Evolutionary conservation across 345 rosid genomes (phyloP).

Genomic region (Gynandropsis gynandra): DNA sequence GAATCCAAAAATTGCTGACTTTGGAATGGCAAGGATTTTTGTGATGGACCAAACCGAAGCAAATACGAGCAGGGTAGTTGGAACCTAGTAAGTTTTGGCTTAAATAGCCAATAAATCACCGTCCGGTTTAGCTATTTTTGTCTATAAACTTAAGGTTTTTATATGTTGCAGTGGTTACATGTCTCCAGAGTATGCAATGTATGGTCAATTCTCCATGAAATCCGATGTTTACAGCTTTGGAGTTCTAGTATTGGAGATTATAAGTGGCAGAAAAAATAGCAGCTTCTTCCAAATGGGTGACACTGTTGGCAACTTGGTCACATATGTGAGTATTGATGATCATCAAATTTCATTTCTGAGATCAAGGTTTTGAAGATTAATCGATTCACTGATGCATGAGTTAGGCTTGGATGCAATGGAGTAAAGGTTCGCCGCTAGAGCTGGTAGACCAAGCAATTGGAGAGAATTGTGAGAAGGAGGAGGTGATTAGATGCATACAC

Average conservation of each 20-base stretch:
- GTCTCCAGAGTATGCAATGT: slow-evolving; percentile 28
- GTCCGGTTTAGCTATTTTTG: background rate
- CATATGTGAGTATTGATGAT: slow-evolving; percentile 24
- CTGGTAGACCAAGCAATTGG: slow-evolving; percentile 16
- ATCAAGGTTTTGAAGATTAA: slow-evolving; percentile 1
- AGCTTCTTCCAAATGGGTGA: slow-evolving; percentile 3
- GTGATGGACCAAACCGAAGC: slow-evolving; percentile 31
- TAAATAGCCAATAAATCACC: no score
- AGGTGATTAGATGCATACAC: slow-evolving; percentile 41
- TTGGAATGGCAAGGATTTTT: slow-evolving; percentile 40
- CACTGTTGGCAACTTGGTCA: slow-evolving; percentile 8
- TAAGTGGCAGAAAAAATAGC: slow-evolving; percentile 19
- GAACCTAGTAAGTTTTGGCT: slow-evolving; percentile 37
- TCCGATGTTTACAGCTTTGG: slow-evolving; percentile 30
- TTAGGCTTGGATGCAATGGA: slow-evolving; percentile 39
- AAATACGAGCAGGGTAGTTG: slow-evolving; percentile 31
- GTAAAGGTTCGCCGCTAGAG: slow-evolving; percentile 16
- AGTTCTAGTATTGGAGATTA: slow-evolving; percentile 22
- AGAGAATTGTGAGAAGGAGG: slow-evolving; percentile 23
- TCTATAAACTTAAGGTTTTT: background rate
- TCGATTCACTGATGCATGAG: background rate
- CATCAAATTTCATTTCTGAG: background rate
- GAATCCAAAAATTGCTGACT: slow-evolving; percentile 39
- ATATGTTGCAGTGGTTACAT: slow-evolving; percentile 20
- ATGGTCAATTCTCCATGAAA: slow-evolving; percentile 26